phyloP scores from a whole-genome alignment of 1,139 yeast genomes.

The Blastobotrys raffinosifermentans region DNA sequence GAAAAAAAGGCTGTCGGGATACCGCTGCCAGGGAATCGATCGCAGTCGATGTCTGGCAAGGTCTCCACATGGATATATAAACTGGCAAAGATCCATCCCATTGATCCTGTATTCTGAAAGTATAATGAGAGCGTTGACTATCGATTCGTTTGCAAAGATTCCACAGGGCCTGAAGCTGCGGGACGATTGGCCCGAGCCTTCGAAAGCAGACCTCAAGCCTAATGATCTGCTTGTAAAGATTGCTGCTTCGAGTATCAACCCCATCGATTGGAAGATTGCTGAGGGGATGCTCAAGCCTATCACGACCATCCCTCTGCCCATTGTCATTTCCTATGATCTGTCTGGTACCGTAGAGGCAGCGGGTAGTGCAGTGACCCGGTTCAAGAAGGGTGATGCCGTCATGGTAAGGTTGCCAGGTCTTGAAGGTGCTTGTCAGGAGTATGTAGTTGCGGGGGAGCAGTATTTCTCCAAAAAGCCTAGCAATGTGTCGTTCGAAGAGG shows the following conservation, averaged over 20 bases:
- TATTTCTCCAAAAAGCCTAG: constrained; percentile 7
- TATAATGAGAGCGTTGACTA: constrained; percentile 3
- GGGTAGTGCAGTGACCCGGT: constrained; percentile 49
- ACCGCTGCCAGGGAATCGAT: no score
- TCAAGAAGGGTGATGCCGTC: constrained; percentile 50
- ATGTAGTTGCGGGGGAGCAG: constrained; percentile 29
- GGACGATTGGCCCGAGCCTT: constrained; percentile 1
- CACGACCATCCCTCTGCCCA: constrained; percentile 35
- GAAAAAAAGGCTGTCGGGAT: no score
- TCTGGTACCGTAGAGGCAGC: constrained; percentile 54
- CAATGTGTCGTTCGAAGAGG: constrained; percentile 9
- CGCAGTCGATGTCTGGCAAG: no score
- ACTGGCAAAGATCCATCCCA: no score
- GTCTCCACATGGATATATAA: no score
- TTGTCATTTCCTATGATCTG: constrained; percentile 40
- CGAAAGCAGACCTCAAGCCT: constrained; percentile 17
- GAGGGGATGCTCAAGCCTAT: constrained; percentile 29
- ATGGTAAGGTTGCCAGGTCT: constrained; percentile 37
- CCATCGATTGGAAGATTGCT: constrained; percentile 60
- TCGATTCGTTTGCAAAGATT: constrained; percentile 2
- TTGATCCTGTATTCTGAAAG: no score
- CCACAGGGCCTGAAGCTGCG: constrained; percentile 1
- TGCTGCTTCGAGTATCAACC: constrained; percentile 58
- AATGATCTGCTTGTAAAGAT: constrained; percentile 49
- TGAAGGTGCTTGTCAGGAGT: constrained; percentile 57